Evolutionary conservation across 2,329 filamentous ascomycete species (phyloP).

Genomic region (Triangularia setosa): DNA sequence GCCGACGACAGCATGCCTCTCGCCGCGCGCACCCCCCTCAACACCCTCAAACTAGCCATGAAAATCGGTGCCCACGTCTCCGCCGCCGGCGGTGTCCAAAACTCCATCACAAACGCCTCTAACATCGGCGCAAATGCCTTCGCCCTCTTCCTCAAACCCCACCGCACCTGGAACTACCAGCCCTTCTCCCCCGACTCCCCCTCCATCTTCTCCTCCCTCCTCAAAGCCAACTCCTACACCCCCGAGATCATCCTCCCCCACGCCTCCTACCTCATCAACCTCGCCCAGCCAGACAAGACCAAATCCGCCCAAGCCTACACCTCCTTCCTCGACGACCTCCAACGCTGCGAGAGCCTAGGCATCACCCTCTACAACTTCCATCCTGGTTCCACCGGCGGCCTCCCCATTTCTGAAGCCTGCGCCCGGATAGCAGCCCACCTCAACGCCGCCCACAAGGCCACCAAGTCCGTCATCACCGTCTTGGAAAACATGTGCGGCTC

Average conservation of each 20-base stretch:
- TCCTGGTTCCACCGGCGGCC: constrained; percentile 75
- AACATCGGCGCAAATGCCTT: constrained; percentile 90
- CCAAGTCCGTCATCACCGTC: constrained; percentile 71
- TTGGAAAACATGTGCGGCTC: constrained; percentile 94
- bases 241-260: constrained; percentile 75
- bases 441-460: constrained; percentile 76
- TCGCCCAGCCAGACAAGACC: constrained; percentile 74
- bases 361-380: constrained; percentile 98
- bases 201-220: constrained; percentile 65
- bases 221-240: constrained; percentile 67
- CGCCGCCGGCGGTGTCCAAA: constrained; percentile 86
- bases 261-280: constrained; percentile 93
- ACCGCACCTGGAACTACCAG: constrained; percentile 90
- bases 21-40: constrained; percentile 60
- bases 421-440: constrained; percentile 75
- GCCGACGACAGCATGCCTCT: constrained; percentile 55
- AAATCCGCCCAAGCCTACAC: constrained; percentile 84
- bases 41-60: constrained; percentile 64
- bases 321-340: constrained; percentile 82
- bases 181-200: constrained; percentile 65
- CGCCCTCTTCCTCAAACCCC: constrained; percentile 91
- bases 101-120: constrained; percentile 72
- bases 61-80: constrained; percentile 91
- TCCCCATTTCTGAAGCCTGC: constrained; percentile 65
- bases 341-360: constrained; percentile 78